A percentile compares a stretch with the other conserved stretches of the same genome.
phyloP scores from a whole-genome alignment of 257 asterid species.

The Echium plantagineum region DNA sequence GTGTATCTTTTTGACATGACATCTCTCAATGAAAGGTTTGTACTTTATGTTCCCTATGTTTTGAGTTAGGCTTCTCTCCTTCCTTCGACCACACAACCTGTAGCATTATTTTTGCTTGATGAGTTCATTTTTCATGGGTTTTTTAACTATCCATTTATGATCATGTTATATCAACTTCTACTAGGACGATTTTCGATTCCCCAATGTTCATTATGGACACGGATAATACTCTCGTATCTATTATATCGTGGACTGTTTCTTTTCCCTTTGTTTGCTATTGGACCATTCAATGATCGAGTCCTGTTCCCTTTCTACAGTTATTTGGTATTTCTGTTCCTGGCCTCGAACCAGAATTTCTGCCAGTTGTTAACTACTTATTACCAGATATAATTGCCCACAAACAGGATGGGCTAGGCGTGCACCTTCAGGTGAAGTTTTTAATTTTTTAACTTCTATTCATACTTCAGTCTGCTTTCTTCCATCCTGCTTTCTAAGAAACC shows the following conservation, averaged over 20 bases:
- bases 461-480: background rate
- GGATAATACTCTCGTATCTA: background rate
- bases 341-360: constrained; percentile 90
- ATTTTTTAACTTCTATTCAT: constrained; percentile 2
- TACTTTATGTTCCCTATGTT: no score
- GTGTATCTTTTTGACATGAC: background rate
- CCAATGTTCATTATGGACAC: background rate
- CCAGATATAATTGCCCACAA: constrained; percentile 72
- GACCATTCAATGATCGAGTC: background rate
- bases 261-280: background rate
- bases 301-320: constrained; percentile 44
- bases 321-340: constrained; percentile 74
- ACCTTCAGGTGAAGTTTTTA: constrained; percentile 80
- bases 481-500: background rate
- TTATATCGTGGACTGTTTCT: no score
- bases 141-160: no score
- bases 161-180: no score
- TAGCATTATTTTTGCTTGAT: no score
- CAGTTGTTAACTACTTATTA: constrained; percentile 66
- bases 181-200: no score
- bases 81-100: no score
- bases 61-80: no score
- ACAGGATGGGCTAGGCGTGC: constrained; percentile 65
- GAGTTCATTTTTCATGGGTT: no score
- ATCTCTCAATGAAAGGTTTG: no score